Conservation (phyloP, 345 rosid genomes). For the Carallia pectinifolia region DNA sequence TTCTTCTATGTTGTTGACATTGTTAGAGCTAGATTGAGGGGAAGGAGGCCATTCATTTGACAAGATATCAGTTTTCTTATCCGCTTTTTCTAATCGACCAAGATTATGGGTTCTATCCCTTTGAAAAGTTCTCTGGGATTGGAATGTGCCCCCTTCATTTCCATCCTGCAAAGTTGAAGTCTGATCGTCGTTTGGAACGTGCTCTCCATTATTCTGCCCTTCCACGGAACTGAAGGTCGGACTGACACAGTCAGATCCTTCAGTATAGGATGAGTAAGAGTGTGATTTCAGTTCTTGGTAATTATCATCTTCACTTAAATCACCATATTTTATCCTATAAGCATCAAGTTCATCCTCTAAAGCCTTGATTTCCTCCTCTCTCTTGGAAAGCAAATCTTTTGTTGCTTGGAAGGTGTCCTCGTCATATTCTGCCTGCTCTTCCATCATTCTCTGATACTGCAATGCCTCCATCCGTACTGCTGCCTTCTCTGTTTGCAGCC, state of each 20-base stretch:
- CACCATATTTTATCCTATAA: slow-evolving; percentile 56
- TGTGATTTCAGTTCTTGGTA: slow-evolving; percentile 24
- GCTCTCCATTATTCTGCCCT: slow-evolving; percentile 23
- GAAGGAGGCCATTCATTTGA: slow-evolving; percentile 21
- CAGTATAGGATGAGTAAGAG: slow-evolving; percentile 22
- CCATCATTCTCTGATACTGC: slow-evolving; percentile 98
- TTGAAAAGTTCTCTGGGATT: slow-evolving; percentile 1
- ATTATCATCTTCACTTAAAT: slow-evolving; percentile 29
- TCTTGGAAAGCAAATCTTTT: slow-evolving; percentile 45
- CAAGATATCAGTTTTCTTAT: slow-evolving; percentile 24
- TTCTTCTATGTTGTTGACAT: slow-evolving; percentile 17
- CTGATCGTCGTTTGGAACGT: not conserved
- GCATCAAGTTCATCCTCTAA: slow-evolving; percentile 66
- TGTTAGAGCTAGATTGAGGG: slow-evolving; percentile 23
- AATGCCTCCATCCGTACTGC: slow-evolving; percentile 97
- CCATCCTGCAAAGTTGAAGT: slow-evolving; percentile 16
- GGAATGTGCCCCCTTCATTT: slow-evolving; percentile 16
- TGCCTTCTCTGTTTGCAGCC: slow-evolving; percentile 86
- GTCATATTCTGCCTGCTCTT: slow-evolving; percentile 91
- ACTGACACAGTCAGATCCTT: slow-evolving; percentile 22
- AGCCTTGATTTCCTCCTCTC: slow-evolving; percentile 58
- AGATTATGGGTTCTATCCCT: slow-evolving; percentile 17
- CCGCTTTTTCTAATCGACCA: slow-evolving; percentile 19
- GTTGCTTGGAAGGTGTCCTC: slow-evolving; percentile 75
- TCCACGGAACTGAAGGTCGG: slow-evolving; percentile 15